Evolutionary conservation across 352 stramenopile genomes (phyloP), one percentile per base, ranked within the genome.

Genomic region (Phytophthora citricola): DNA sequence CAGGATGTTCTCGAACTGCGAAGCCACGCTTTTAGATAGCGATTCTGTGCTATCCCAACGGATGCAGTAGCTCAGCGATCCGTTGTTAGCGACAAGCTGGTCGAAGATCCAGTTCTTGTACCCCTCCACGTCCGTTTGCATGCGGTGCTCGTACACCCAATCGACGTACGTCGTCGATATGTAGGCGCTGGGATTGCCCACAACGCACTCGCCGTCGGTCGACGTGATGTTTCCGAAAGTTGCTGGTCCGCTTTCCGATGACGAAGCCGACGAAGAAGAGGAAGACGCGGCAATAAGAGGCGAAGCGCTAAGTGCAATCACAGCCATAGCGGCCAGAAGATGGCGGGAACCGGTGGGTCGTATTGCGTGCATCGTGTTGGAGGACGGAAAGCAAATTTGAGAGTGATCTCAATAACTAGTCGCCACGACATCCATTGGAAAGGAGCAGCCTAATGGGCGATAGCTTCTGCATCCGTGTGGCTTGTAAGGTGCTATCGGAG

Each of bases 1-100:
- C 17, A 81, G 65, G 55, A 81, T 74, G 39, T 32, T 43, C 54
- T 73, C 48, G 47, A 81, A 78, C 64, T 80, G 73, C 51, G 68
- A 64, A 1, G 73, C 73, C 1, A 47, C 61, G 31, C 56, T 32
- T 44, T 76, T 73, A 14, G 69, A 51, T 20, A 81, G 50, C 41
- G 52, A 61, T 9, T 78, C 55, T 4, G 47, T 81, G 45, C 58
- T 76, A 56, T 81, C 69, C 69, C 73, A 81, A 24, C 73, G 73
- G 7, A 81, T 22, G 62, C 73, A 81, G 62, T 81, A 78, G 63
- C 49, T 67, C 31, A 81, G 54, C 27, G 69, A 54, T 11, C 62
- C 62, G 1, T 70, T 64, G 40, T 56, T 59, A 6, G 38, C 34
- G 8, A 64, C 39, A 53, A 81, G 50, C 50, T 81, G 73, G 51